Base-by-base conservation (phyloP, 2,329 filamentous ascomycete genomes). In the Juglanconis juglandina region DNA sequence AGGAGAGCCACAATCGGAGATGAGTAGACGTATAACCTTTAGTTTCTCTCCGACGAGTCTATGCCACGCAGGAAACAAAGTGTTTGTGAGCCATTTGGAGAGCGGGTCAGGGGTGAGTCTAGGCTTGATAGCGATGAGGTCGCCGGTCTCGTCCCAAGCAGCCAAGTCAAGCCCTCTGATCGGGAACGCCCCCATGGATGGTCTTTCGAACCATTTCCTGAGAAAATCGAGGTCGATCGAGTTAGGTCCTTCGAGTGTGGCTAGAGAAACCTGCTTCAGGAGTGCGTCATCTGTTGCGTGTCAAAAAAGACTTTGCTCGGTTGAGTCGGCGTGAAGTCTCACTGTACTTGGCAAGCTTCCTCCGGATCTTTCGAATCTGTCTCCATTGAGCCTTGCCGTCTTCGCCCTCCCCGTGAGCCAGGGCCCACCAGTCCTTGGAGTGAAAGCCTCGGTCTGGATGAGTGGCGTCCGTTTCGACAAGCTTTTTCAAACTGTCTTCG, bases 311-410 rank as follows among this genome's bases (percentile, higher is more conserved):
- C 9, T 5, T 48, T 39, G 44, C 30, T 47, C 8, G 13, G 10
- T 14, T n/a, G 47, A 51, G n/a, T 33, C 32, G 17, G 2, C 35
- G 14, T 17, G 17, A 34, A 5, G n/a, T 32, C 60, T 59, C 50
- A 70, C 67, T 69, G 50, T 70, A 69, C n/a, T 58, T 48, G 10
- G 63, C 56, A 8, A 70, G 57, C 41, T 65, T 68, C 47, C 59
- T 48, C 8, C 64, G 52, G 2, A 69, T 47, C 50, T 66, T 52
- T 4, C 59, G 50, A 5, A 65, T 52, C 44, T 59, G 66, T 6
- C 60, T 47, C 68, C 67, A 69, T 41, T 68, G 68, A 30, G 64
- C 63, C 14, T 54, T 34, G n/a, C 63, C 61, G 9, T 62, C 62
- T 30, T 60, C 49, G 17, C 33, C 54, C 6, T 57, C 56, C 1